These are phyloP conservation scores for Aspergillus heteromorphus DNA, from an alignment of 495 filamentous ascomycete species.

Conservation along the genomic window DNA sequence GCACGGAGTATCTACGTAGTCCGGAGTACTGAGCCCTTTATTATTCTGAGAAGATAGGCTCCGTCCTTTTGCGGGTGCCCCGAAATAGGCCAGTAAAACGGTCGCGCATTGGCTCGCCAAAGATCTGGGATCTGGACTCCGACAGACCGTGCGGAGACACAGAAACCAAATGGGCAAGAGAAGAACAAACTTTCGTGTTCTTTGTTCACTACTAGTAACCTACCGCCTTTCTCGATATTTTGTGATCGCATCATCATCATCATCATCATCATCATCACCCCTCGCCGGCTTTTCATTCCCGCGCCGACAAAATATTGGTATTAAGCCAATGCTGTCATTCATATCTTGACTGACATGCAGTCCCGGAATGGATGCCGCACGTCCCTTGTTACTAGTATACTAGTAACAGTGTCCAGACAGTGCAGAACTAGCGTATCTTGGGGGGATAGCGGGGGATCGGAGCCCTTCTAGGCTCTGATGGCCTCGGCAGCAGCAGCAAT, in stretches of 20 bases:
- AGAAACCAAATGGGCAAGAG: background rate
- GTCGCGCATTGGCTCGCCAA: background rate
- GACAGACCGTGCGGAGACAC: constrained; percentile 1
- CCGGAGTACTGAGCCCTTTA: too few species aligned
- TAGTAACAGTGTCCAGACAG: background rate
- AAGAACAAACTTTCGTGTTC: background rate
- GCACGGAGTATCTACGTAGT: too few species aligned
- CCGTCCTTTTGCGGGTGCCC: background rate
- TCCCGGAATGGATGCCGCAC: background rate
- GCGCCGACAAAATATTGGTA: background rate
- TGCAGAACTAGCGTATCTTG: background rate
- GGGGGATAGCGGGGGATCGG: background rate
- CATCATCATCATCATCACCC: too few species aligned
- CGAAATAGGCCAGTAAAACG: background rate
- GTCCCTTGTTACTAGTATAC: background rate
- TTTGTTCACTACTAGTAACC: background rate
- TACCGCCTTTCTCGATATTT: background rate
- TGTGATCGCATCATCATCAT: background rate
- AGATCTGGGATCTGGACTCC: constrained; percentile 1
- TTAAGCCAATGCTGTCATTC: too few species aligned
- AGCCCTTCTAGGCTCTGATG: background rate
- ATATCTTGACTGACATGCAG: background rate
- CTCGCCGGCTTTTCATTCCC: background rate
- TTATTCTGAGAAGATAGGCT: background rate
- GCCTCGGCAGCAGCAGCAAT: background rate